phyloP scores from a whole-genome alignment of 768 basidiomycete species.

The Termitomyces sp. region DNA sequence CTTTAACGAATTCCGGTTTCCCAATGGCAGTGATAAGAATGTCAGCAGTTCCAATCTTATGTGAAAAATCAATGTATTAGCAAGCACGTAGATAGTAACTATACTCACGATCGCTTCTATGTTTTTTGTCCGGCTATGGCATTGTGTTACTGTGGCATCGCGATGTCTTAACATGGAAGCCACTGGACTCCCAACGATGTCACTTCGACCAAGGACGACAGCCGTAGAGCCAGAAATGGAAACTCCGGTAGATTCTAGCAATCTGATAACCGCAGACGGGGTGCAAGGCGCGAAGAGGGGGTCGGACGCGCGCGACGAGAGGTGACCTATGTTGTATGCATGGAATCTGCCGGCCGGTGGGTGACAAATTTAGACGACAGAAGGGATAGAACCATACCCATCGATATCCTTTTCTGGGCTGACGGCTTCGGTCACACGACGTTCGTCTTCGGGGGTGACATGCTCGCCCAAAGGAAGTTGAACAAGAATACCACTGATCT shows the following conservation, averaged over 20 bases:
- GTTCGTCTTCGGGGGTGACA: conserved; percentile 77
- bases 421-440: conserved; percentile 90
- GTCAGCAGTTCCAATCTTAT: conserved; percentile 80
- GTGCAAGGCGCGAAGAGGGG: conserved; percentile 96
- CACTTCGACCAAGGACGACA: conserved; percentile 94
- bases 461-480: conserved; percentile 91
- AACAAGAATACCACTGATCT: conserved; percentile 87
- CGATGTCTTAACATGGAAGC: conserved; percentile 84
- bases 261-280: conserved; percentile 86
- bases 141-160: conserved; percentile 97
- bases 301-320: conserved; percentile 83
- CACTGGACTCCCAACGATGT: conserved; percentile 97
- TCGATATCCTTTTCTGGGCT: conserved; percentile 96
- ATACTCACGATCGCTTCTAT: conserved; percentile 70
- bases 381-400: conserved; percentile 52
- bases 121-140: conserved; percentile 87
- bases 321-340: conserved; percentile 95
- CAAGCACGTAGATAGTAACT: neutral
- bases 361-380: conserved; percentile 3
- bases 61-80: neutral
- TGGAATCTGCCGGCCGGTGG: conserved; percentile 67
- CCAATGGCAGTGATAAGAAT: conserved; percentile 98
- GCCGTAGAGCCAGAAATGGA: conserved; percentile 73
- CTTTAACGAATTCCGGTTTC: conserved; percentile 84
- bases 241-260: conserved; percentile 85